Evolutionary conservation across 176 grass and related monocot species (phyloP), one percentile per base, ranked within the genome.

Genomic region (Eleusine coracana): DNA sequence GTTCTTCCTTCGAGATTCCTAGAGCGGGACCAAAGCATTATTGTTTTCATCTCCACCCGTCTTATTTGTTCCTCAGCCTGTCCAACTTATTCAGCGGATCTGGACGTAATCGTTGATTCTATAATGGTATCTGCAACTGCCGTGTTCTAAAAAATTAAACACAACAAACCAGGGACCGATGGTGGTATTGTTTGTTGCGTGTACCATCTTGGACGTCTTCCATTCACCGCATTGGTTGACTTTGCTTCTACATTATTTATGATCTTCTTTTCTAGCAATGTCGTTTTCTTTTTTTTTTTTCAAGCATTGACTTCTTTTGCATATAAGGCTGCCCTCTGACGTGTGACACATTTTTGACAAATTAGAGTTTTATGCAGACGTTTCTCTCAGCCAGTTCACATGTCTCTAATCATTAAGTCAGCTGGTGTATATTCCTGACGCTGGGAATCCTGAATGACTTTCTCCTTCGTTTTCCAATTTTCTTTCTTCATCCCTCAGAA

Each of bases 181-280:
- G 59, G 28, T 6, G 28, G 77, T 28, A 55, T 81, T 71, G 65
- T 58, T 70, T 81, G 48, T 39, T 7, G 4, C 34, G 52, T 85
- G 66, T n/a, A 29, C 76, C 66, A 84, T 83, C 70, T 83, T 27
- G 65, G 81, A 88, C 90, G 75, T 81, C 88, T 82, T 92, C 90
- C 66, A 88, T 75, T 95, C 93, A 78, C 93, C 85, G 85, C 93
- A 79, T 95, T 88, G 42, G 79, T 78, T 95, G 88, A 90, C 88
- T 90, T 89, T 92, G 88, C 83, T 59, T 90, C 83, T 68, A 25
- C 21, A 41, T 46, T 62, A 40, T 66, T 84, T 64, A 60, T 12
- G 3, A 14, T 17, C 11, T 81, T 46, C 0, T 81, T 80, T 81
- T 75, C 79, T 52, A 50, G 10, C 13, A 20, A 0, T 21, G 59